Conservation (phyloP, 352 stramenopile species). For the Blastocystis sp. region DNA sequence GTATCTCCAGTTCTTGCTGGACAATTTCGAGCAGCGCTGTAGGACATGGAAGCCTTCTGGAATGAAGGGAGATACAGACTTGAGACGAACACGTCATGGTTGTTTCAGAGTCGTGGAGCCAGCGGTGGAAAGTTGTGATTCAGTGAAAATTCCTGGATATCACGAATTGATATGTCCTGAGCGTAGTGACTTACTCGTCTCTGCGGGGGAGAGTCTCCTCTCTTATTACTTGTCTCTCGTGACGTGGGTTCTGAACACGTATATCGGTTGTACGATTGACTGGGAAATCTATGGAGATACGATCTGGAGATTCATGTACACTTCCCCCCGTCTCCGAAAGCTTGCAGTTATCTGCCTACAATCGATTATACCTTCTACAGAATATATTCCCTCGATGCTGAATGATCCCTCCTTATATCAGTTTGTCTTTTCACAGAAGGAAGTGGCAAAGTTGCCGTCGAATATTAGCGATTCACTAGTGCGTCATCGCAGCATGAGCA, state of each 20-base stretch:
- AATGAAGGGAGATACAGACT: neutral
- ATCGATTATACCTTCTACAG: slow-evolving; percentile 53
- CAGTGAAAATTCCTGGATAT: neutral
- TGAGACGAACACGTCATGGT: slow-evolving; percentile 15
- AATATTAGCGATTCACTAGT: neutral
- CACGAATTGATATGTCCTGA: slow-evolving; percentile 9
- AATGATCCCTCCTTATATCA: slow-evolving; percentile 24
- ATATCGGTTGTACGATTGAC: slow-evolving; percentile 51
- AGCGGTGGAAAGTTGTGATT: neutral
- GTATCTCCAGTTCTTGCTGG: slow-evolving; percentile 9
- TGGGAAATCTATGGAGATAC: slow-evolving; percentile 56
- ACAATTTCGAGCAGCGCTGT: slow-evolving; percentile 45
- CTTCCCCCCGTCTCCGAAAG: slow-evolving; percentile 52
- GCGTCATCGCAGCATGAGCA: neutral
- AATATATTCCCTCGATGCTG: slow-evolving; percentile 54
- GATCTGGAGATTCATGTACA: slow-evolving; percentile 57
- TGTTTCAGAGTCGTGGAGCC: slow-evolving; percentile 14
- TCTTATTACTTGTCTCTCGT: slow-evolving; percentile 58
- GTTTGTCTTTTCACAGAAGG: slow-evolving; percentile 49
- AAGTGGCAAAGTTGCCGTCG: slow-evolving; percentile 45
- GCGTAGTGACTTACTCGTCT: slow-evolving; percentile 30
- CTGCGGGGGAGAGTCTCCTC: slow-evolving; percentile 38
- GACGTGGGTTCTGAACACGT: slow-evolving; percentile 47
- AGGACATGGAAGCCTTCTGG: slow-evolving; percentile 18
- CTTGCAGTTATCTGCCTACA: slow-evolving; percentile 55